Conservation (phyloP, 2,329 filamentous ascomycete species). For the Trichoderma sp. region DNA sequence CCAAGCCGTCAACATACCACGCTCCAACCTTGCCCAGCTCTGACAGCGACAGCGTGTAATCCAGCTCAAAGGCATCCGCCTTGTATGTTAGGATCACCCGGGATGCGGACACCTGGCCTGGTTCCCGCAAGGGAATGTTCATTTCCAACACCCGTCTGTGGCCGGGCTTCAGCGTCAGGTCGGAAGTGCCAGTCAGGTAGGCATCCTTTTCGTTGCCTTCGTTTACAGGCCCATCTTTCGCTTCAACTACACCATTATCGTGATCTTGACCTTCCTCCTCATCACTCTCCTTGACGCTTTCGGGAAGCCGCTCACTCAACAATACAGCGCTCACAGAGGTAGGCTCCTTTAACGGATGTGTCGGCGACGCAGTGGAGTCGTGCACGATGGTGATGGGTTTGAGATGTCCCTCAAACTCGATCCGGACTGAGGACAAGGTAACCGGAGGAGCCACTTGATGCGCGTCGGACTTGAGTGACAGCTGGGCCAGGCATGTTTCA, state of each 20-base stretch:
- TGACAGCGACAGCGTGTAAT: constrained; percentile 62
- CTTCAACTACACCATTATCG: neutral
- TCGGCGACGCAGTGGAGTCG: constrained; percentile 29
- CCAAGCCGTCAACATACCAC: constrained; percentile 54
- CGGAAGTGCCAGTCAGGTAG: constrained; percentile 56
- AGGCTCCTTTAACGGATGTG: constrained; percentile 26
- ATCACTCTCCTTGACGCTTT: constrained; percentile 23
- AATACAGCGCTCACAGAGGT: constrained; percentile 34
- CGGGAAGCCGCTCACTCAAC: constrained; percentile 37
- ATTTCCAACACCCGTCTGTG: constrained; percentile 73
- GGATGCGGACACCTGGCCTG: constrained; percentile 71
- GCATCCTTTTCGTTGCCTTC: constrained; percentile 38
- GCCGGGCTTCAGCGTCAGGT: constrained; percentile 68
- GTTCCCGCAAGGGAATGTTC: constrained; percentile 73
- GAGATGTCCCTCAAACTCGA: constrained; percentile 61
- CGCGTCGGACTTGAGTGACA: constrained; percentile 60
- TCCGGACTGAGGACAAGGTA: constrained; percentile 52
- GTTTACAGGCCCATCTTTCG: constrained; percentile 25
- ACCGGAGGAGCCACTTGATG: constrained; percentile 56
- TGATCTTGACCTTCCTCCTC: constrained; percentile 7
- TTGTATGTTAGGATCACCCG: constrained; percentile 66
- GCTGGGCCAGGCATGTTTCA: constrained; percentile 59
- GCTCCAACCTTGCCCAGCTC: constrained; percentile 47
- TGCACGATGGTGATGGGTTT: constrained; percentile 58
- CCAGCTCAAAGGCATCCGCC: constrained; percentile 66